Evolutionary conservation across 306 rosid genomes (phyloP).

Genomic region (Dicorynia guianensis): DNA sequence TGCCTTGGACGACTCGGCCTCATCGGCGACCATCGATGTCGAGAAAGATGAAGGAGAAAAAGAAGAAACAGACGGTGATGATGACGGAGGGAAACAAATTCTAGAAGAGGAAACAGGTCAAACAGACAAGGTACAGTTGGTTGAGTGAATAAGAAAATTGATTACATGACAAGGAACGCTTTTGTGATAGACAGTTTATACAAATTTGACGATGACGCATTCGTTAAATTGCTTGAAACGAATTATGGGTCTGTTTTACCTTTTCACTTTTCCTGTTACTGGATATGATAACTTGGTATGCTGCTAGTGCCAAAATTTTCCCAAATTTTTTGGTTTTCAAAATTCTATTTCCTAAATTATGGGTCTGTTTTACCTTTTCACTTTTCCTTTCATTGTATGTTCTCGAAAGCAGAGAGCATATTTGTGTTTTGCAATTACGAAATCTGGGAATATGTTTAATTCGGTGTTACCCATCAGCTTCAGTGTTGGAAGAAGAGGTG

Average conservation of each 20-base stretch:
- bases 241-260: slow-evolving; percentile 35
- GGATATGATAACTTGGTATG: neutral
- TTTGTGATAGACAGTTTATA: neutral
- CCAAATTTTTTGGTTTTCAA: neutral
- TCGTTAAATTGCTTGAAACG: slow-evolving; percentile 27
- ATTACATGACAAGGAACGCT: neutral
- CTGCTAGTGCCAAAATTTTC: neutral
- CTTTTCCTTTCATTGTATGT: neutral
- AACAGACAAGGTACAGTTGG: slow-evolving; percentile 51
- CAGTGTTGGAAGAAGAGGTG: slow-evolving; percentile 17
- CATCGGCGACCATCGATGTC: slow-evolving; percentile 7
- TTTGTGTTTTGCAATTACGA: neutral
- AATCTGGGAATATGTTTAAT: neutral
- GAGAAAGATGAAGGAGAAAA: slow-evolving; percentile 28
- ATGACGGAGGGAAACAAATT: neutral
- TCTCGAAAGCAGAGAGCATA: neutral
- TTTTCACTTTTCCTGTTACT: neutral
- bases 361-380: slow-evolving; percentile 15
- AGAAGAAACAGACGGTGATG: neutral
- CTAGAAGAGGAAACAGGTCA: slow-evolving; percentile 40
- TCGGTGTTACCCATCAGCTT: neutral
- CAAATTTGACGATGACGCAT: slow-evolving; percentile 34
- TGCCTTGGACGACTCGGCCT: slow-evolving; percentile 22
- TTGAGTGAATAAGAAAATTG: slow-evolving; percentile 1
- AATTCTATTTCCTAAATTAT: neutral